Conservation (phyloP, 129 eudicot species). For the Tagetes erecta region DNA sequence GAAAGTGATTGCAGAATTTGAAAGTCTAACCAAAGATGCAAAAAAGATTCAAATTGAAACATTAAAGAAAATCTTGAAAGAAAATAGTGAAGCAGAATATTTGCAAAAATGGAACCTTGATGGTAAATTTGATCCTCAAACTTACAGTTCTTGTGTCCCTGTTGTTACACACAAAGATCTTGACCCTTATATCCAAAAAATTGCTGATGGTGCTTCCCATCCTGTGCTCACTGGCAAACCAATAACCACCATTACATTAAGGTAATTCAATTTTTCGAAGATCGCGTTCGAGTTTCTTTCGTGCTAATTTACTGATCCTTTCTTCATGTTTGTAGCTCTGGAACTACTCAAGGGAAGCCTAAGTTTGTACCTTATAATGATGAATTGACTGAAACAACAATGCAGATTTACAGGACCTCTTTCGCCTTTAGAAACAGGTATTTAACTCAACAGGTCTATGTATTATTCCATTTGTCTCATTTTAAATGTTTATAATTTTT, state of each 20-base stretch:
- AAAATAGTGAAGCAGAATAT: conserved; percentile 72
- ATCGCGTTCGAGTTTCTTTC: not conserved
- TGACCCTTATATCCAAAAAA: conserved; percentile 79
- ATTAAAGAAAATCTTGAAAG: conserved; percentile 66
- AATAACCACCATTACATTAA: conserved; percentile 63
- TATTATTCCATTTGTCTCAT: too few relatives aligned
- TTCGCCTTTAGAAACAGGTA: conserved; percentile 50
- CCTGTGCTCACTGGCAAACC: conserved; percentile 74
- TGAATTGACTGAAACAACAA: conserved; percentile 52
- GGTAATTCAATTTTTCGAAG: conserved; percentile 34
- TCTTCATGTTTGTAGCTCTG: conserved; percentile 51
- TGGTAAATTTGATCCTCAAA: conserved; percentile 67
- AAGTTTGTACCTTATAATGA: conserved; percentile 84
- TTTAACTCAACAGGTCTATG: not conserved
- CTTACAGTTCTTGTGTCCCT: conserved; percentile 64
- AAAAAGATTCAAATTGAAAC: conserved; percentile 70
- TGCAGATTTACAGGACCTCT: conserved; percentile 69
- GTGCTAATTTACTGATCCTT: not conserved
- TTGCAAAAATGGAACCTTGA: conserved; percentile 54
- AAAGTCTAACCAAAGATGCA: conserved; percentile 66
- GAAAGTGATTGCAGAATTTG: conserved; percentile 62
- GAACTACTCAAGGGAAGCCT: conserved; percentile 85
- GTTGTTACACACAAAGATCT: conserved; percentile 73
- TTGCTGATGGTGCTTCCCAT: conserved; percentile 63
- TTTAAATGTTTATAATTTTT: too few relatives aligned